Evolutionary conservation across 2,329 filamentous ascomycete genomes (phyloP).

Genomic region (Ascochyta koolunga): DNA sequence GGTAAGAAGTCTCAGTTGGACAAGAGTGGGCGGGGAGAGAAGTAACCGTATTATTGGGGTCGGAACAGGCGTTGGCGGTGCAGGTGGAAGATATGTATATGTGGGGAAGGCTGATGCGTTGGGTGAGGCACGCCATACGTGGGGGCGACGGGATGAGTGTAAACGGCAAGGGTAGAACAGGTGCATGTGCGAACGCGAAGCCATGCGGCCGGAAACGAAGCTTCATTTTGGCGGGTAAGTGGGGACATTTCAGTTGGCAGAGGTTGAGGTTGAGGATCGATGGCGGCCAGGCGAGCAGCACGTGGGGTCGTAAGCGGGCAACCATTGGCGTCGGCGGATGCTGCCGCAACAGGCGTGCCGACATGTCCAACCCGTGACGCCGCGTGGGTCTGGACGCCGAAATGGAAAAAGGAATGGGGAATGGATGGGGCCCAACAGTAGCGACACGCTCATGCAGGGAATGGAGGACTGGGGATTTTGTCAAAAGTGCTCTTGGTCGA

Average conservation of each 20-base stretch:
- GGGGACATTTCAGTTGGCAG: constrained; percentile 20
- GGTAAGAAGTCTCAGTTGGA: not conserved
- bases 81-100: constrained; percentile 2
- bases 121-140: constrained; percentile 24
- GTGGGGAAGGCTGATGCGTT: constrained; percentile 31
- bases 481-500: not conserved
- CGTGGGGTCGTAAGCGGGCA: constrained; percentile 28
- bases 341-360: constrained; percentile 15
- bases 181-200: constrained; percentile 20
- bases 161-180: constrained; percentile 17
- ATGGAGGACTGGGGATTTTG: not conserved
- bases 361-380: constrained; percentile 18
- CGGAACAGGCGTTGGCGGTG: not conserved
- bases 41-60: not conserved
- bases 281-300: constrained; percentile 24
- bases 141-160: constrained; percentile 26
- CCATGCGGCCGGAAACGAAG: constrained; percentile 29
- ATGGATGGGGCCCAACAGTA: constrained; percentile 17
- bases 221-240: constrained; percentile 19
- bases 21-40: not conserved
- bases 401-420: constrained; percentile 4
- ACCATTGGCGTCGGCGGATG: constrained; percentile 29
- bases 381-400: constrained; percentile 2
- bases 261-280: constrained; percentile 18
- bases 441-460: constrained; percentile 23